Evolutionary conservation across 345 rosid species (phyloP), one percentile per base, ranked within the genome.

Genomic region (Pistacia integerrima): DNA sequence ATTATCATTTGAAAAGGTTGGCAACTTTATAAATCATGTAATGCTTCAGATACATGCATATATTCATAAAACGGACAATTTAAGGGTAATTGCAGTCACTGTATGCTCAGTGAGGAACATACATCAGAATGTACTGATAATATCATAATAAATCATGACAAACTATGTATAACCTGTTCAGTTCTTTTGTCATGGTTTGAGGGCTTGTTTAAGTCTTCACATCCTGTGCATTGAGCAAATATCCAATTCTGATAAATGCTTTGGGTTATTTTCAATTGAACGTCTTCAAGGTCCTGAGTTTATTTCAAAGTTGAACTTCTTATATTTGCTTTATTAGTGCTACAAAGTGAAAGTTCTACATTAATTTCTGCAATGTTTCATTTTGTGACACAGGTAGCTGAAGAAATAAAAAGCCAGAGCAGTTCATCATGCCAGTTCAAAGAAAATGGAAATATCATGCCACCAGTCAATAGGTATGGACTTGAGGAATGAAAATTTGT

Each of bases 401-500:
- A 72, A 73, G 87, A 75, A 63, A 18, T 12, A 22, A 6, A 57
- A 30, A 60, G n/a, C 64, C 63, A 8, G 57, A 33, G 58, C 52
- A 25, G 63, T 13, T 57, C 78, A 20, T 62, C 57, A 33, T 61
- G 67, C 74, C 49, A 41, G 55, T 72, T 78, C 41, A 36, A 63
- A 35, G 84, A 82, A 10, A 79, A 73, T 36, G 84, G 60, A 57
- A 76, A 75, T 69, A 49, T 64, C 7, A 8, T 36, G 72, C 51
- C 83, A 60, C 35, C 49, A 61, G 63, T 11, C 30, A 64, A 75
- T 59, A 82, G 94, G 97, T 92, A 84, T 79, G 72, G 38, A 76
- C 35, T 49, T 62, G 36, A 62, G 18, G 67, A 22, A 33, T 18
- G 63, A 14, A 30, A 22, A 65, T 22, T 66, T 41, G 35, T 28